Evolutionary conservation across 768 basidiomycete species (phyloP).

Genomic region (Kwoniella sp.): DNA sequence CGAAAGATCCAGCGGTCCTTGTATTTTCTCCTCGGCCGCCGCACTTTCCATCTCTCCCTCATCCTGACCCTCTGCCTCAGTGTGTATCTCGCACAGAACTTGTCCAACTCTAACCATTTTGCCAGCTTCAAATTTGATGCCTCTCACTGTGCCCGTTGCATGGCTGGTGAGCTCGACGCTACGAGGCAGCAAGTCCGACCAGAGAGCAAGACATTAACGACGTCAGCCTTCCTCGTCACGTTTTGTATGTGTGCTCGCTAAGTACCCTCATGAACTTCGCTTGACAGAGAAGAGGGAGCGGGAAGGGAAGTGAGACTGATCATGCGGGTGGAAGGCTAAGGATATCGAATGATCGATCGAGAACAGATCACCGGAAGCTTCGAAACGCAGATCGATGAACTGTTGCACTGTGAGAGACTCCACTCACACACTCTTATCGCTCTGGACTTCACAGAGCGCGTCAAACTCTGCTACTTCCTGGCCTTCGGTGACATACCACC

Average conservation of each 20-base stretch:
- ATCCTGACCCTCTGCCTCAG: conserved; percentile 14
- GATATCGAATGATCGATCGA: background rate
- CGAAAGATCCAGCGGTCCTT: background rate
- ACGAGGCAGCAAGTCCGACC: background rate
- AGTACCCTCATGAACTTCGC: background rate
- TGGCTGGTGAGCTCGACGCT: conserved; percentile 50
- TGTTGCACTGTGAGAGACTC: background rate
- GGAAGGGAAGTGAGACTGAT: background rate
- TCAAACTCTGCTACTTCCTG: conserved; percentile 48
- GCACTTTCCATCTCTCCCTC: conserved; percentile 6
- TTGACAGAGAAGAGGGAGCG: background rate
- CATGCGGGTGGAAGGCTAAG: no score
- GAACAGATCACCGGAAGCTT: no score
- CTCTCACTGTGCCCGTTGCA: conserved; percentile 30
- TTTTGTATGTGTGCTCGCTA: background rate
- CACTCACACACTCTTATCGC: conserved; percentile 51
- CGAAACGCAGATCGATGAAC: conserved; percentile 1
- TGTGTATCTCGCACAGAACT: conserved; percentile 43
- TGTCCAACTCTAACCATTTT: conserved; percentile 44
- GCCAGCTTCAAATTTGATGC: conserved; percentile 30
- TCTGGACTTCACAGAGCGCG: conserved; percentile 49
- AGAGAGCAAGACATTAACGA: background rate
- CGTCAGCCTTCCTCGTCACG: background rate
- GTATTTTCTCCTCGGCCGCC: background rate
- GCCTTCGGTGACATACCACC: conserved; percentile 46